A percentile compares a stretch with the other conserved stretches of the same genome.
Evolutionary conservation across 108 stramenopile genomes (phyloP).

Genomic region (Cylindrotheca closterium): DNA sequence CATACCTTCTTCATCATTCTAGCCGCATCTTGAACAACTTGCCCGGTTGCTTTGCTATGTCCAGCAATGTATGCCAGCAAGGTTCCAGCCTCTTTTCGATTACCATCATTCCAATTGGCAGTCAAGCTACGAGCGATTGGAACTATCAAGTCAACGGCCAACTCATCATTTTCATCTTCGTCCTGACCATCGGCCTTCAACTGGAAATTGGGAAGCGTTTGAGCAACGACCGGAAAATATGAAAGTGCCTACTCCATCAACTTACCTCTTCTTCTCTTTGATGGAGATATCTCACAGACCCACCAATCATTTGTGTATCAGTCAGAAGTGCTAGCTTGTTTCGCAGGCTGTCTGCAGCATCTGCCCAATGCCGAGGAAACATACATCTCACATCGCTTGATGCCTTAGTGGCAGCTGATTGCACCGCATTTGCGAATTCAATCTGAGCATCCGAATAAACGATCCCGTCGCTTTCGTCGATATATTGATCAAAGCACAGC

Average conservation of each 20-base stretch:
- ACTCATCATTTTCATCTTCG: not conserved
- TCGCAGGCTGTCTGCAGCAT: slow-evolving; percentile 56
- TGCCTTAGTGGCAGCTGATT: slow-evolving; percentile 43
- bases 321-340: slow-evolving; percentile 57
- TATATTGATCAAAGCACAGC: slow-evolving; percentile 70
- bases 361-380: slow-evolving; percentile 60
- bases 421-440: slow-evolving; percentile 54
- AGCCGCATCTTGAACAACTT: slow-evolving; percentile 42
- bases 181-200: slow-evolving; percentile 11
- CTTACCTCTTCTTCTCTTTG: slow-evolving; percentile 40
- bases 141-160: slow-evolving; percentile 38
- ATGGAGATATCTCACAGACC: slow-evolving; percentile 60
- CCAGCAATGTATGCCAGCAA: slow-evolving; percentile 62
- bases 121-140: slow-evolving; percentile 60
- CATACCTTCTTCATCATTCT: slow-evolving; percentile 62
- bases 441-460: slow-evolving; percentile 56
- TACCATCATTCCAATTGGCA: slow-evolving; percentile 70
- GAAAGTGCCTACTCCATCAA: no score
- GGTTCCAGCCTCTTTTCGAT: slow-evolving; percentile 80
- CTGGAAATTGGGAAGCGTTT: no score
- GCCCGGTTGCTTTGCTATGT: slow-evolving; percentile 42
- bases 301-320: slow-evolving; percentile 64
- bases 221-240: no score
- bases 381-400: slow-evolving; percentile 68
- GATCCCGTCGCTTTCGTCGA: slow-evolving; percentile 40